A percentile compares a stretch with the other conserved stretches of the same genome.
These are phyloP conservation scores for Serendipita indica DNA, from an alignment of 768 basidiomycete genomes.

Conservation along the genomic window DNA sequence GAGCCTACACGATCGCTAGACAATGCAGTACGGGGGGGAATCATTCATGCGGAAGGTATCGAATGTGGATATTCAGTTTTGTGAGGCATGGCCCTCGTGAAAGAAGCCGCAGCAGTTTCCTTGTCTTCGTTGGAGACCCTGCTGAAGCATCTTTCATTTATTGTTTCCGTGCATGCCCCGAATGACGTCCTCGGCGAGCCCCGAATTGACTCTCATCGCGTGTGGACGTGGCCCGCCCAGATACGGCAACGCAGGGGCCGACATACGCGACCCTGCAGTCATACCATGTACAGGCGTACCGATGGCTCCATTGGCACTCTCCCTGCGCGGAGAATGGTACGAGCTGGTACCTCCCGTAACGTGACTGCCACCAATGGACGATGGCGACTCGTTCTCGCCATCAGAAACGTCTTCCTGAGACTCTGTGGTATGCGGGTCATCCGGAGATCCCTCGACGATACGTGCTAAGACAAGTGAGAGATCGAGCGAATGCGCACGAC, in stretches of 20 bases:
- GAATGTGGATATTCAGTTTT: too few relatives aligned
- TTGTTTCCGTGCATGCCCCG: neutral
- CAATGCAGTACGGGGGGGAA: too few relatives aligned
- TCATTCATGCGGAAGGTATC: too few relatives aligned
- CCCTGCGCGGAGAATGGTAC: too few relatives aligned
- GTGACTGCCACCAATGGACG: too few relatives aligned
- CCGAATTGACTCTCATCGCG: slow-evolving; percentile 8
- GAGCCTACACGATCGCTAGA: too few relatives aligned
- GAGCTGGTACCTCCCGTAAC: too few relatives aligned
- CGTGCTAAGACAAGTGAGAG: slow-evolving; percentile 72
- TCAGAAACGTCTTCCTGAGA: neutral
- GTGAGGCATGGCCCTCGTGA: too few relatives aligned
- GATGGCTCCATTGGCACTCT: neutral
- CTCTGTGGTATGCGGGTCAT: neutral
- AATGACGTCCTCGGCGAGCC: slow-evolving; percentile 8
- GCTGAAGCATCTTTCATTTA: too few relatives aligned
- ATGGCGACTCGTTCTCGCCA: slow-evolving; percentile 3
- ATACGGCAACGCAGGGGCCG: neutral
- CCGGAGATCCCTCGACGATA: slow-evolving; percentile 38
- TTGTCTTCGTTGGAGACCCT: too few relatives aligned
- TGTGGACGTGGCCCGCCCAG: neutral
- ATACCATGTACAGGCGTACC: neutral
- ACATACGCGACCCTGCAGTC: neutral
- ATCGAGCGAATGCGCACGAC: slow-evolving; percentile 82
- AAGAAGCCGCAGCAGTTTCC: too few relatives aligned